These are phyloP conservation scores for Chrysoporthe puriensis DNA, from an alignment of 2,329 filamentous ascomycete genomes.

Conservation along the genomic window DNA sequence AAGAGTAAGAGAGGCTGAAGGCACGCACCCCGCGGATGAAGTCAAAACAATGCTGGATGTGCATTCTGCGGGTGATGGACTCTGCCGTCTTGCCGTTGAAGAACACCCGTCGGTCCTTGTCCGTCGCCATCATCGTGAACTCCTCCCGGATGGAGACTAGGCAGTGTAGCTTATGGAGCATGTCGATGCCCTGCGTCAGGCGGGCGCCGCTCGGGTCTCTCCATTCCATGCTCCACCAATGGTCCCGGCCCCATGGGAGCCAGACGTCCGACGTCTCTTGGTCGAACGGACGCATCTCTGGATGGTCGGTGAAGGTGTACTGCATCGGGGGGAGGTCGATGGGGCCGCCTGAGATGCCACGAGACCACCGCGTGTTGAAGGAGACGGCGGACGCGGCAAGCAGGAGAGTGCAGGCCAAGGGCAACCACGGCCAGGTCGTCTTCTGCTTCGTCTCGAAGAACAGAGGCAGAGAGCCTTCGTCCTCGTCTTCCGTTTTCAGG, in stretches of 20 bases:
- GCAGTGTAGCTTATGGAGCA: constrained; percentile 12
- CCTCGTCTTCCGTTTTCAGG: neutral
- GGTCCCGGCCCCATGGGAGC: neutral
- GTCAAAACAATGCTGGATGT: constrained; percentile 24
- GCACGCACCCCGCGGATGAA: constrained; percentile 15
- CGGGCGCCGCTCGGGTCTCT: neutral
- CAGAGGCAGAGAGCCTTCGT: neutral
- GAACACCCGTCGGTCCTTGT: neutral
- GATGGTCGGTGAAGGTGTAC: neutral
- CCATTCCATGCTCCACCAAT: constrained; percentile 6
- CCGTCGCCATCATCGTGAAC: constrained; percentile 1
- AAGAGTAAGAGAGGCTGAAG: neutral
- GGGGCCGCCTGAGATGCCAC: neutral
- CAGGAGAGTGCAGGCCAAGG: neutral
- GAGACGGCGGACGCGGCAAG: neutral
- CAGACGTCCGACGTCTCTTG: constrained; percentile 3
- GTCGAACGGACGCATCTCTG: constrained; percentile 2
- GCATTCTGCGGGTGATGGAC: constrained; percentile 1
- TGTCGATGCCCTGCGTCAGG: constrained; percentile 1
- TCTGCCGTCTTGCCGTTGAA: neutral
- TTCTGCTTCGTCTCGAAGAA: neutral
- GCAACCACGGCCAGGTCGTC: neutral
- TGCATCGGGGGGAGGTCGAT: neutral
- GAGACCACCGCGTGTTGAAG: neutral
- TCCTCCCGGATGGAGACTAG: neutral